Evolutionary conservation across 441 rosid species (phyloP), one percentile per base, ranked within the genome.

Genomic region (Brassica hybrid): DNA sequence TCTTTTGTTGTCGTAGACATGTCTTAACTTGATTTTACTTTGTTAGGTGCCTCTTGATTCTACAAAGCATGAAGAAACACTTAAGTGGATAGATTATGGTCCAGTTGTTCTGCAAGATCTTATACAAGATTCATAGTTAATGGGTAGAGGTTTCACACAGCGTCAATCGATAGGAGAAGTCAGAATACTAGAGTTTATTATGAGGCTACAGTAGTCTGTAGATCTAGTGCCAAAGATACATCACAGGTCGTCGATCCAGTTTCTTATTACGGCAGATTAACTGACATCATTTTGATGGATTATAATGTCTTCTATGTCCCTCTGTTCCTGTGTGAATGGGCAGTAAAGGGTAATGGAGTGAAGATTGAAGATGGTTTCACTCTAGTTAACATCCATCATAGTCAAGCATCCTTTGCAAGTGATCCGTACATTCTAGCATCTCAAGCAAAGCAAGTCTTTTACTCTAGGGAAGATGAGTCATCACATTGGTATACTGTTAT

Each of bases 341-440:
- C 17, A 6, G 56, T 48, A 6, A 52, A 52, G 4, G 58, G 58
- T 52, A 52, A 52, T 16, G 18, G 56, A 48, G 56, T 48, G 8
- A 48, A 48, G 56, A 48, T n/a, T 48, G 56, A 48, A 48, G 56
- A 48, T 48, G 56, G 56, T 48, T 48, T 48, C 7, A 48, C 54
- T 1, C 54, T 48, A 13, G 54, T 48, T 48, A 5, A 48, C 54
- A 6, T 13, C 17, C 17, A 48, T 48, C 54, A 48, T 48, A 48
- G 54, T 13, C 56, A 50, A 50, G 56, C 56, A 6, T 50, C 56
- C 56, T 50, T 50, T 50, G 18, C 56, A 50, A 50, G 56, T 50
- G 56, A 50, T 6, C 18, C 56, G 18, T 50, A 50, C 56, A 50
- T 50, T 1, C 18, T 50, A 50, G 56, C 56, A 50, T 50, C 56